Percentiles rank a stretch among this genome's conserved stretches.
phyloP scores from a whole-genome alignment of 192 early-diverging fungal genomes.

The Coemansia sp. region DNA sequence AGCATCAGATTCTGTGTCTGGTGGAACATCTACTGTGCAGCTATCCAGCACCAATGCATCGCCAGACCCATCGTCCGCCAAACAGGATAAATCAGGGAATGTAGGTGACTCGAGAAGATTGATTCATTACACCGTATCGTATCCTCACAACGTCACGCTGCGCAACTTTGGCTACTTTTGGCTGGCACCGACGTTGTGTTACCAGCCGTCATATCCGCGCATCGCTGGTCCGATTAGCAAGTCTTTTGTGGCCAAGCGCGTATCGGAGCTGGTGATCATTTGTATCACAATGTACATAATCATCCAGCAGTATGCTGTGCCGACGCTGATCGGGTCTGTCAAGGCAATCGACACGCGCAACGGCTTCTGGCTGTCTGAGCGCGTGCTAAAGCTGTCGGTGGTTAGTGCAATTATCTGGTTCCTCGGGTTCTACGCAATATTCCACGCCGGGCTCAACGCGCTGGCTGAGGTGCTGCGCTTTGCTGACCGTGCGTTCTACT shows the following conservation, averaged over 20 bases:
- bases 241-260: slow-evolving; percentile 76
- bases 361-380: slow-evolving; percentile 67
- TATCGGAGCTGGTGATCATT: slow-evolving; percentile 65
- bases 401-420: slow-evolving; percentile 80
- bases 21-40: neutral
- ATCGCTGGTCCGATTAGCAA: slow-evolving; percentile 59
- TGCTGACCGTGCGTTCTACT: slow-evolving; percentile 84
- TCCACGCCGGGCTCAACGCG: slow-evolving; percentile 78
- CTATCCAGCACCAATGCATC: neutral
- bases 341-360: slow-evolving; percentile 67
- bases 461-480: slow-evolving; percentile 80
- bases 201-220: slow-evolving; percentile 82
- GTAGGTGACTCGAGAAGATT: slow-evolving; percentile 11
- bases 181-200: slow-evolving; percentile 81
- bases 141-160: slow-evolving; percentile 71
- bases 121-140: slow-evolving; percentile 58
- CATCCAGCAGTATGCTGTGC: slow-evolving; percentile 74
- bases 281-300: slow-evolving; percentile 76
- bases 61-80: neutral
- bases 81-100: neutral
- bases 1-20: neutral
- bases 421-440: slow-evolving; percentile 84
- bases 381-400: slow-evolving; percentile 82
- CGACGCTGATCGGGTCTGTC: slow-evolving; percentile 75
- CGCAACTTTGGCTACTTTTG: slow-evolving; percentile 68